phyloP scores from a whole-genome alignment of 2,329 filamentous ascomycete genomes.

The Graphium sp. region DNA sequence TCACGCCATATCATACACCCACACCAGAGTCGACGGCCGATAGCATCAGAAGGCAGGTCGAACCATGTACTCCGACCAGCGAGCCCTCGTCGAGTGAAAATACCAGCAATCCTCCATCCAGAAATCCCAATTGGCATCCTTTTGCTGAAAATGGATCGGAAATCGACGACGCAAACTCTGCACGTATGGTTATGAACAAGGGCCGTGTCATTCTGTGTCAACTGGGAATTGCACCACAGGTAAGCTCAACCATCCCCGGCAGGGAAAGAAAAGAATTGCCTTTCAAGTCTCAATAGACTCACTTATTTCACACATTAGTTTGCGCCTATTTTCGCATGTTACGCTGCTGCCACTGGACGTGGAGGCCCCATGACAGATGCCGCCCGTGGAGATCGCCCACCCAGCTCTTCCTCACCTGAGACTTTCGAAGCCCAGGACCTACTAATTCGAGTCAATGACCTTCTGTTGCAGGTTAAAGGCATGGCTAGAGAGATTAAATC shows the following conservation, averaged over 20 bases:
- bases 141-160: background rate
- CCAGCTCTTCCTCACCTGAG: too few species aligned
- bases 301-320: too few species aligned
- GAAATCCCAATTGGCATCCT: constrained; percentile 1
- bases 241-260: too few species aligned
- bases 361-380: constrained; percentile 1
- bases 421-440: constrained; percentile 10
- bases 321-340: too few species aligned
- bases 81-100: background rate
- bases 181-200: too few species aligned
- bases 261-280: too few species aligned
- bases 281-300: too few species aligned
- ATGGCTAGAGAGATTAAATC: constrained; percentile 14
- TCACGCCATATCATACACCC: constrained; percentile 4
- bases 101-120: background rate
- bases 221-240: too few species aligned
- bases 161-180: background rate
- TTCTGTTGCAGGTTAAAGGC: constrained; percentile 16
- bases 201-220: too few species aligned
- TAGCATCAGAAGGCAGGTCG: background rate
- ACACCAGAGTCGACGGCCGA: background rate
- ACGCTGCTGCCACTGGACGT: too few species aligned
- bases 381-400: too few species aligned
- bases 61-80: background rate
- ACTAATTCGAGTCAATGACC: constrained; percentile 10